These are phyloP conservation scores for Trichophyton simii DNA, from an alignment of 2,329 filamentous ascomycete species.

Conservation along the genomic window DNA sequence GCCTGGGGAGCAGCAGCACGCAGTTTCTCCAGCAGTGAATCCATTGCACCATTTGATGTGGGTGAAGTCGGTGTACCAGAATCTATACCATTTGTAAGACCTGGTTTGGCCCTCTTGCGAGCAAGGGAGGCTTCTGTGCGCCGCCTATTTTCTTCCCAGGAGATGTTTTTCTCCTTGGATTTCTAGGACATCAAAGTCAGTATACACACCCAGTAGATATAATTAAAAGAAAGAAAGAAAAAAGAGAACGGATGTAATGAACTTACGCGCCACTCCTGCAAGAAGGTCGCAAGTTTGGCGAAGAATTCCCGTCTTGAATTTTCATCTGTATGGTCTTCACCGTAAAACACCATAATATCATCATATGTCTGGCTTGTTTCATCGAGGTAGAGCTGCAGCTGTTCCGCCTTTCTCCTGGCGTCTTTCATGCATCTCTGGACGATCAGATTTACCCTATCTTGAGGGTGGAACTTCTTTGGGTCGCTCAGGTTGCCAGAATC, in stretches of 20 bases:
- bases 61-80: conserved; percentile 49
- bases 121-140: conserved; percentile 88
- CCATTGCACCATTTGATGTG: conserved; percentile 79
- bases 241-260: not conserved
- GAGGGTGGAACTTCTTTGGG: conserved; percentile 93
- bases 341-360: conserved; percentile 93
- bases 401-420: conserved; percentile 84
- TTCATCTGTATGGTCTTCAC: conserved; percentile 83
- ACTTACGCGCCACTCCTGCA: conserved; percentile 75
- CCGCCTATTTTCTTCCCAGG: conserved; percentile 65
- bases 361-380: conserved; percentile 86
- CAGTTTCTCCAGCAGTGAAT: conserved; percentile 85
- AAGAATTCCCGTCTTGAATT: conserved; percentile 94
- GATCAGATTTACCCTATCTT: conserved; percentile 84
- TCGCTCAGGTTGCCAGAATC: conserved; percentile 92
- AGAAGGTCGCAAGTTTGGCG: conserved; percentile 77
- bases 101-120: conserved; percentile 57
- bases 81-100: conserved; percentile 47
- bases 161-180: conserved; percentile 82
- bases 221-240: conserved; percentile 3
- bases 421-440: conserved; percentile 95
- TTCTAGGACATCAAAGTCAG: conserved; percentile 38
- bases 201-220: not conserved
- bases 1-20: conserved; percentile 84
- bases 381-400: conserved; percentile 84